Percentiles rank a stretch among this genome's conserved stretches.
Conservation (phyloP, 805 yeast species). For the Kazachstania africana region DNA sequence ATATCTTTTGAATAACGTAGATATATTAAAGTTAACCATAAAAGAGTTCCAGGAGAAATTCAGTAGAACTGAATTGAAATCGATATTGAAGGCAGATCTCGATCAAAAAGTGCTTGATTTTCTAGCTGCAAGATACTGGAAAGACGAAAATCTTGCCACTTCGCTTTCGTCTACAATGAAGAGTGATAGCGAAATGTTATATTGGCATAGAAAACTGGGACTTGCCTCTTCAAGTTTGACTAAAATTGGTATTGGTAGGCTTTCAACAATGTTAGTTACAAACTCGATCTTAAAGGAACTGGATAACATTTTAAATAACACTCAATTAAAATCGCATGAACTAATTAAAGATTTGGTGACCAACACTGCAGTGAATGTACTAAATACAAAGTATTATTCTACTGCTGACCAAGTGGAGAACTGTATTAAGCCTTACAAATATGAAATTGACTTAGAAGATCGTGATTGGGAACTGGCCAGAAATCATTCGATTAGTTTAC, state of each 20-base stretch:
- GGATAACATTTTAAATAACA: constrained; percentile 55
- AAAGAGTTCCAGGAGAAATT: constrained; percentile 78
- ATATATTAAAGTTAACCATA: constrained; percentile 69
- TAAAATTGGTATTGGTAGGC: constrained; percentile 86
- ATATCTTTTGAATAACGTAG: constrained; percentile 85
- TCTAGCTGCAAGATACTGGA: constrained; percentile 89
- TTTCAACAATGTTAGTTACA: constrained; percentile 73
- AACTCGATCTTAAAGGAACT: constrained; percentile 71
- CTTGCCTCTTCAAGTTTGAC: constrained; percentile 74
- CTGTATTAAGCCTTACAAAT: constrained; percentile 94
- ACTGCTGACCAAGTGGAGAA: constrained; percentile 98
- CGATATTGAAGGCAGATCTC: constrained; percentile 66
- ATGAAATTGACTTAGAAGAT: constrained; percentile 92
- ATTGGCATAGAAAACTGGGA: constrained; percentile 84
- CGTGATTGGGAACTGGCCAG: constrained; percentile 82
- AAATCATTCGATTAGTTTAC: constrained; percentile 59
- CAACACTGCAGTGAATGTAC: constrained; percentile 74
- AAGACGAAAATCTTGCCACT: constrained; percentile 33
- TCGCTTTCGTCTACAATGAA: constrained; percentile 39
- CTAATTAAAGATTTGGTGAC: constrained; percentile 68
- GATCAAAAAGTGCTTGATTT: constrained; percentile 85
- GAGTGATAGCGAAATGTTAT: constrained; percentile 43
- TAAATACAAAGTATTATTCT: constrained; percentile 67
- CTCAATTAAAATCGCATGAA: constrained; percentile 78
- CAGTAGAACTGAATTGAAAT: constrained; percentile 70